Base-by-base conservation (phyloP, 1,139 yeast species). In the Yamadazyma pseudoaaseri region DNA sequence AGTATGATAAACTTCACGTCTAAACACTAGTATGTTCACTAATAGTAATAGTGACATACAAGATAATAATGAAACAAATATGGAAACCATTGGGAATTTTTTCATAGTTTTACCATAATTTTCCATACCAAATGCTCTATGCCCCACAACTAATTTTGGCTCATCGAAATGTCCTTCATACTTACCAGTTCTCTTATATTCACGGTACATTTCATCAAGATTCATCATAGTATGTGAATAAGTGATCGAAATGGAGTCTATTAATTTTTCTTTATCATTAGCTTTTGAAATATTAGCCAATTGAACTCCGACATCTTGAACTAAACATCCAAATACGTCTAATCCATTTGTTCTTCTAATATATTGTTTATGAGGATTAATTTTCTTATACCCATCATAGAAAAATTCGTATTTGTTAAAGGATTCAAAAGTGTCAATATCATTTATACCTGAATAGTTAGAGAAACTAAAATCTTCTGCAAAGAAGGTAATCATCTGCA, bases 401-500 rank as follows among this genome's bases (percentile, higher is more conserved):
- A 66, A 73, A 43, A 77, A 61, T 27, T 62, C 60, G 47, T 60
- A 77, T 9, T 58, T 29, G 29, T 68, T 70, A 29, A 62, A 56
- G 20, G 60, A 59, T 27, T 71, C 65, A 39, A 73, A 65, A 0
- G 79, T 66, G 45, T 72, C 76, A 29, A 76, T 64, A 3, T 56
- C 47, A 37, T 56, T 52, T 29, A 57, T 36, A 21, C 52, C 54
- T 15, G 49, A 56, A 30, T 43, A 50, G 35, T 48, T 49, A 59
- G 70, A 48, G 11, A 56, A 49, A 31, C 64, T 64, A 31, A 78
- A 65, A 46, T 79, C 85, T 27, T 70, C 65, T 0, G 83, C 81
- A 37, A 79, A 56, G 44, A 72, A 77, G 0, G 84, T 71, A 9
- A 78, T 51, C 42, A 78, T 62, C 42, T 66, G 68, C 31, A 79